Evolutionary conservation across 2,329 filamentous ascomycete genomes (phyloP).

Genomic region (Penicillium brevicompactum): DNA sequence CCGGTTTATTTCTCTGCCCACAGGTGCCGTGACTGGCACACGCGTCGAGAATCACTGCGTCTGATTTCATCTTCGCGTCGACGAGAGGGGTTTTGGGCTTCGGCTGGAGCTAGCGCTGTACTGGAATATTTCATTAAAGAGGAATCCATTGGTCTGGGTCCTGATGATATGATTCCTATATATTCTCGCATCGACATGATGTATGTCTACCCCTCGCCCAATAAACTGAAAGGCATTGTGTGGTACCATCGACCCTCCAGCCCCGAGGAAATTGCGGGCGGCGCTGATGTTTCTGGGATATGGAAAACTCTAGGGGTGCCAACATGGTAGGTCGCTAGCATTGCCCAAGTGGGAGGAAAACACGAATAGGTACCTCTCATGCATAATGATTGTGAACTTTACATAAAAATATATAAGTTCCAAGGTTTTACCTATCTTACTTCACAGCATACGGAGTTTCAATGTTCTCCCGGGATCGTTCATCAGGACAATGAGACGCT

Average conservation of each 20-base stretch:
- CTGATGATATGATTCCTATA: neutral
- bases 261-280: neutral
- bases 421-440: no score
- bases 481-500: no score
- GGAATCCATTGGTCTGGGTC: neutral
- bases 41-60: neutral
- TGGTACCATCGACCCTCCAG: neutral
- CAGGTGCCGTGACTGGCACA: slow-evolving; percentile 4
- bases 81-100: slow-evolving; percentile 2
- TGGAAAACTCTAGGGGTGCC: neutral
- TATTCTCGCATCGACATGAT: slow-evolving; percentile 1
- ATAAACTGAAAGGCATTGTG: neutral
- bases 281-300: neutral
- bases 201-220: neutral
- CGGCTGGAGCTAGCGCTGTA: neutral
- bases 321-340: neutral
- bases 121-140: neutral
- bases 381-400: no score
- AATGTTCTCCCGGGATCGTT: no score
- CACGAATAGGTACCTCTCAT: no score
- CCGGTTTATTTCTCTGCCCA: neutral
- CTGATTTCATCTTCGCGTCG: neutral
- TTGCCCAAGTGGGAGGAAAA: no score
- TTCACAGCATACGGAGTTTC: no score
- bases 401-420: no score